These are phyloP conservation scores for Pterulicium gracile DNA, from an alignment of 1,284 basidiomycete species.

Conservation along the genomic window DNA sequence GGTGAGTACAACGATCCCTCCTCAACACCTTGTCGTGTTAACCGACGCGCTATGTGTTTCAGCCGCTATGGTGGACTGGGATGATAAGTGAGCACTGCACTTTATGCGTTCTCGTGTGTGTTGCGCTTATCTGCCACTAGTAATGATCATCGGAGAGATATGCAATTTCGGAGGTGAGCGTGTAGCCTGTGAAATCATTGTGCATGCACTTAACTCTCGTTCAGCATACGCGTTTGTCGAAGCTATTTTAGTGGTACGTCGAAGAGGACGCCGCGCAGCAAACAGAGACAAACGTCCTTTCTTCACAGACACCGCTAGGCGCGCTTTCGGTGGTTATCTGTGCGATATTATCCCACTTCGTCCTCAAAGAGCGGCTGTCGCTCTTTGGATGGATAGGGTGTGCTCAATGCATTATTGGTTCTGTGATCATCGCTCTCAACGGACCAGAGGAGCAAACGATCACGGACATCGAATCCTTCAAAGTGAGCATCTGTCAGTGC, in stretches of 20 bases:
- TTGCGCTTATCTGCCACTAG: too few species aligned
- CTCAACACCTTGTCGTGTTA: conserved; percentile 7
- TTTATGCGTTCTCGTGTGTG: too few species aligned
- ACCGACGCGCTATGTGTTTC: conserved; percentile 5
- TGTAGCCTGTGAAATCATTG: conserved; percentile 1
- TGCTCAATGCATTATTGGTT: conserved; percentile 59
- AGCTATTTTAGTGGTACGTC: conserved; percentile 74
- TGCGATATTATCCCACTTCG: conserved; percentile 86
- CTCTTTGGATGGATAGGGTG: conserved; percentile 95
- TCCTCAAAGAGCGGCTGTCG: conserved; percentile 86
- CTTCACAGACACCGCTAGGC: conserved; percentile 78
- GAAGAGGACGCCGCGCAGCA: not conserved
- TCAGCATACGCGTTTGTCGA: conserved; percentile 84
- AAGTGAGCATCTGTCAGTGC: not conserved
- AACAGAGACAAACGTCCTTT: conserved; percentile 3
- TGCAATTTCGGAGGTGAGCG: conserved; percentile 73
- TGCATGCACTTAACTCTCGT: conserved; percentile 14
- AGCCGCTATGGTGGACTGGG: conserved; percentile 81
- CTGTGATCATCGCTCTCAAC: conserved; percentile 75
- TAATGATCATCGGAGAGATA: conserved; percentile 74
- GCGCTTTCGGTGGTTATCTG: conserved; percentile 94
- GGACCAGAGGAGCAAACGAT: conserved; percentile 74
- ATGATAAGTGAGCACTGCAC: conserved; percentile 57
- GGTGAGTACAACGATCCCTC: conserved; percentile 24
- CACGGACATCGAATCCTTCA: conserved; percentile 71